Evolutionary conservation across 179 eudicot genomes (phyloP).

Genomic region (Actinidia arguta): DNA sequence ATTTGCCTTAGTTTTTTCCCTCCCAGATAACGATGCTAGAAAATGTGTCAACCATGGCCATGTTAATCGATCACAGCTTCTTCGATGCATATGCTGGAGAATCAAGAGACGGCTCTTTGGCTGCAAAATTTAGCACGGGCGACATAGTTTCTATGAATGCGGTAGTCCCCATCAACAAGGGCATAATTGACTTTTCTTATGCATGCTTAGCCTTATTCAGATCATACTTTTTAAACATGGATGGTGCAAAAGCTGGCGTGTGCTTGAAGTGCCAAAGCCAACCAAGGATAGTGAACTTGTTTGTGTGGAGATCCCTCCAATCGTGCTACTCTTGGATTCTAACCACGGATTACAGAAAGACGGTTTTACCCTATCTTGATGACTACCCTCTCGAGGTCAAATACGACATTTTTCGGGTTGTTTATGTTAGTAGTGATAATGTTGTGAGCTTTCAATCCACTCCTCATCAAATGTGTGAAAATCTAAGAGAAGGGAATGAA

Average conservation of each 20-base stretch:
- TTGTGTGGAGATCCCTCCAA: conserved; percentile 43
- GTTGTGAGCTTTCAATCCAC: conserved; percentile 1
- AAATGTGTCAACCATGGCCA: conserved; percentile 43
- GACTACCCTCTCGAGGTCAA: conserved; percentile 29
- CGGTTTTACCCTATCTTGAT: conserved; percentile 37
- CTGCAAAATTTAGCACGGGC: conserved; percentile 43
- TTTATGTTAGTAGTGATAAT: conserved; percentile 41
- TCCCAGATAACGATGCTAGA: conserved; percentile 36
- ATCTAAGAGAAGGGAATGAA: not conserved
- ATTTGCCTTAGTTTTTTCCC: not conserved
- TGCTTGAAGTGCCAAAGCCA: conserved; percentile 30
- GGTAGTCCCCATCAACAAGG: not conserved
- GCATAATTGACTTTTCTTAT: conserved; percentile 17
- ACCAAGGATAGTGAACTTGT: conserved; percentile 8
- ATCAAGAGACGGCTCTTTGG: conserved; percentile 39
- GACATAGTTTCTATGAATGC: conserved; percentile 39
- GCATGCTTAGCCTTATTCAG: conserved; percentile 37
- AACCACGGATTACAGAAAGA: conserved; percentile 27
- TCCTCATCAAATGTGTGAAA: conserved; percentile 24
- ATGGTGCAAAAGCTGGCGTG: conserved; percentile 41
- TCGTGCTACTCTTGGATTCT: conserved; percentile 39
- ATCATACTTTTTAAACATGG: conserved; percentile 34
- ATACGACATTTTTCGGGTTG: conserved; percentile 50
- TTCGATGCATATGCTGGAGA: conserved; percentile 49
- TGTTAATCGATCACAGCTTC: conserved; percentile 38